Percentiles rank a stretch among this genome's conserved stretches.
Evolutionary conservation across 768 basidiomycete species (phyloP).

Genomic region (Mycena chlorophos): DNA sequence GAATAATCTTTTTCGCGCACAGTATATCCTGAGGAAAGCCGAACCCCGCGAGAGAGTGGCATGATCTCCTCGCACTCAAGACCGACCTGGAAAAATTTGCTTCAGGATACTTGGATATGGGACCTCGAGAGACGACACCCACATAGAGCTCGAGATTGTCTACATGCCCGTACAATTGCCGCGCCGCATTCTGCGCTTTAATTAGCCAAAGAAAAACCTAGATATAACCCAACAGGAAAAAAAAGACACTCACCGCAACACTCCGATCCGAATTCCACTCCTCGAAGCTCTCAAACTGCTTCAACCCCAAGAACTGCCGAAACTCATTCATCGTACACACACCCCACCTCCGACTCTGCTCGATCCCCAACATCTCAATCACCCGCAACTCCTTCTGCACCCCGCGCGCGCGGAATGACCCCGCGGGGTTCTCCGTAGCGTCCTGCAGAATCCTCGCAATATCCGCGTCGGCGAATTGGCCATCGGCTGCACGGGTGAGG

Average conservation of each 20-base stretch:
- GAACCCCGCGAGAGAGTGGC: slow-evolving; percentile 46
- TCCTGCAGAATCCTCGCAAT: slow-evolving; percentile 48
- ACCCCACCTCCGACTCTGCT: slow-evolving; percentile 56
- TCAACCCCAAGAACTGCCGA: slow-evolving; percentile 49
- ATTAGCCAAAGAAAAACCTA: not conserved
- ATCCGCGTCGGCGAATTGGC: slow-evolving; percentile 53
- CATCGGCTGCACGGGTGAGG: slow-evolving; percentile 45
- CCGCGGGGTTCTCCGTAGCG: slow-evolving; percentile 47
- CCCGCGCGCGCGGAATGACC: slow-evolving; percentile 48
- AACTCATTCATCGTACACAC: slow-evolving; percentile 60
- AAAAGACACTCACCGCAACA: slow-evolving; percentile 37
- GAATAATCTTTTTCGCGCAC: slow-evolving; percentile 15
- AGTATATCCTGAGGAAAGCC: slow-evolving; percentile 66
- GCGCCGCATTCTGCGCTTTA: slow-evolving; percentile 29
- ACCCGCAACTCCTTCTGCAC: slow-evolving; percentile 48
- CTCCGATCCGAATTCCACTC: slow-evolving; percentile 55
- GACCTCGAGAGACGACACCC: no score
- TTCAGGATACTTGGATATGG: no score
- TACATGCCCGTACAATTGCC: slow-evolving; percentile 35
- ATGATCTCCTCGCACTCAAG: slow-evolving; percentile 57
- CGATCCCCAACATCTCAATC: slow-evolving; percentile 58
- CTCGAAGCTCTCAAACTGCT: slow-evolving; percentile 46
- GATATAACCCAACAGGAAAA: not conserved
- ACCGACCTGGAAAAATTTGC: no score
- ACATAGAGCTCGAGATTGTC: slow-evolving; percentile 41